Conservation (phyloP, 2,329 filamentous ascomycete genomes). For the Fusarium guadeloupense region DNA sequence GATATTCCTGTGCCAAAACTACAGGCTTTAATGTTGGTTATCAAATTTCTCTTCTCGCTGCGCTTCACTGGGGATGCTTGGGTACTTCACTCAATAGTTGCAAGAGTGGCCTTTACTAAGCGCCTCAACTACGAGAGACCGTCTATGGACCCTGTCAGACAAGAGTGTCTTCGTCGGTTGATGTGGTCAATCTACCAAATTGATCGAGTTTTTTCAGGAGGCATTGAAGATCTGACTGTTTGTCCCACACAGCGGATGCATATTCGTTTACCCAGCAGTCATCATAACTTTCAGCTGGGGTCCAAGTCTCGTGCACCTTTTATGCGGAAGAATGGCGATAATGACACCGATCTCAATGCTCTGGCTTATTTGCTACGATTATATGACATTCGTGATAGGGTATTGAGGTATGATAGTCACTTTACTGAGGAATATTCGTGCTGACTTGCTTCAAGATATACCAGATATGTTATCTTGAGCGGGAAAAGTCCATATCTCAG, state of each 20-base stretch:
- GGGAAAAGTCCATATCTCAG: conserved; percentile 29
- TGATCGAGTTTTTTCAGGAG: conserved; percentile 41
- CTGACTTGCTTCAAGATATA: conserved; percentile 20
- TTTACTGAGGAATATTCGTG: rapidly evolving
- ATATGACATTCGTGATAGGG: conserved; percentile 35
- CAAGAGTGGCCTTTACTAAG: conserved; percentile 40
- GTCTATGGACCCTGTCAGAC: conserved; percentile 19
- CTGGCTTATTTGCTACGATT: conserved; percentile 36
- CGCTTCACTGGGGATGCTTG: conserved; percentile 30
- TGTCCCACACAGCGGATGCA: conserved; percentile 39
- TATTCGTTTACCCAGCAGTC: conserved; percentile 38
- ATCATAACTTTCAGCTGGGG: conserved; percentile 41
- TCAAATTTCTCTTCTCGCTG: conserved; percentile 25
- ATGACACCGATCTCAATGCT: conserved; percentile 20
- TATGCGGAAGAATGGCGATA: not conserved
- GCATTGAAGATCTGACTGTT: conserved; percentile 43
- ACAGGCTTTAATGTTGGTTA: conserved; percentile 35
- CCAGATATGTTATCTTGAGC: conserved; percentile 24
- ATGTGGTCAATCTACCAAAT: conserved; percentile 43
- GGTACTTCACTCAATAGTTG: conserved; percentile 38
- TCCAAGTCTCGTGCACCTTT: conserved; percentile 30
- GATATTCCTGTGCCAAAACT: conserved; percentile 24
- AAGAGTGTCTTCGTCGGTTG: conserved; percentile 39
- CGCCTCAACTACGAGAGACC: conserved; percentile 41
- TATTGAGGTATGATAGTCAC: conserved; percentile 16